A percentile compares a stretch with the other conserved stretches of the same genome.
Conservation (phyloP, 306 rosid species). For the Quercus bicolor region DNA sequence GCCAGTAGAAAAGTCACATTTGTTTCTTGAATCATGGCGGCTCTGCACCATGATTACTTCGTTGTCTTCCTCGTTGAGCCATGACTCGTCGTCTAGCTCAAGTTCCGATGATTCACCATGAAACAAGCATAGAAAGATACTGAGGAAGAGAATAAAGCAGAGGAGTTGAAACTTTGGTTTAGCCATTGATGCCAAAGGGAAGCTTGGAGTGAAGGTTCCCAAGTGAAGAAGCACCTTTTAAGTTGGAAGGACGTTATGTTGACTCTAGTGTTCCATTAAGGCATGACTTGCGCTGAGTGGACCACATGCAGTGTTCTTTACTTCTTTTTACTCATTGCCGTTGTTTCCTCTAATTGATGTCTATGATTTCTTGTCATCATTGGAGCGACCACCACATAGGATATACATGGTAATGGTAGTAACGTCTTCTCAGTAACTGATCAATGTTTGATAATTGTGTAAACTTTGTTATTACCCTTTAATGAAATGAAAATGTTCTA, state of each 20-base stretch:
- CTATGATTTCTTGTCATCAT: not conserved
- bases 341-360: slow-evolving; percentile 1
- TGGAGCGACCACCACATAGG: not conserved
- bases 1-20: slow-evolving; percentile 70
- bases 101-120: slow-evolving; percentile 37
- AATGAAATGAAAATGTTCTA: too few species aligned
- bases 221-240: slow-evolving; percentile 33
- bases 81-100: slow-evolving; percentile 39
- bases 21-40: slow-evolving; percentile 32
- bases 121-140: slow-evolving; percentile 34
- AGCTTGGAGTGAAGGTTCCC: slow-evolving; percentile 30
- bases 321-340: slow-evolving; percentile 32
- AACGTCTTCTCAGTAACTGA: not conserved
- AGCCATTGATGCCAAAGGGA: slow-evolving; percentile 48
- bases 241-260: slow-evolving; percentile 16
- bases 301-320: slow-evolving; percentile 33
- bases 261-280: slow-evolving; percentile 37
- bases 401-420: not conserved
- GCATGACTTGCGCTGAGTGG: slow-evolving; percentile 77
- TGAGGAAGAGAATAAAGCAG: slow-evolving; percentile 33
- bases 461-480: too few species aligned
- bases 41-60: slow-evolving; percentile 65
- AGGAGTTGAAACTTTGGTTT: slow-evolving; percentile 28
- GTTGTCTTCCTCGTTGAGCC: slow-evolving; percentile 52
- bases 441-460: too few species aligned